phyloP scores from a whole-genome alignment of 169 alveolate genomes.

The Plasmodium knowlesi region DNA sequence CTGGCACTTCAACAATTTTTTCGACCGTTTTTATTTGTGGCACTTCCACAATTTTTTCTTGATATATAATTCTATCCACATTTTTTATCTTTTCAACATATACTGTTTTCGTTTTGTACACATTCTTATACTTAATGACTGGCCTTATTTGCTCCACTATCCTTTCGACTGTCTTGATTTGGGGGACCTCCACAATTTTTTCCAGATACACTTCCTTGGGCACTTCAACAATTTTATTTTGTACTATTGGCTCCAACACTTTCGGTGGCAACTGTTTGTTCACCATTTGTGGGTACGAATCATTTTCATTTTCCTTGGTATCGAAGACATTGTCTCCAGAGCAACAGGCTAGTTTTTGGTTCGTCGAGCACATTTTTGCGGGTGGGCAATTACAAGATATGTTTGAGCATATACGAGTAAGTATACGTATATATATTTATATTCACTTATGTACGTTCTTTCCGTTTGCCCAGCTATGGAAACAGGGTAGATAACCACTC shows the following conservation, averaged over 20 bases:
- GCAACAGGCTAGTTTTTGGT: constrained; percentile 43
- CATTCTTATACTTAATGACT: constrained; percentile 84
- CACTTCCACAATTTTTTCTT: constrained; percentile 88
- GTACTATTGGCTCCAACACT: constrained; percentile 74
- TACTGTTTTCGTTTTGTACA: constrained; percentile 84
- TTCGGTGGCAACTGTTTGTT: constrained; percentile 73
- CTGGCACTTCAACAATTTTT: constrained; percentile 89
- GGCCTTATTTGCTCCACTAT: constrained; percentile 86
- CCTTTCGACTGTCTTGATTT: constrained; percentile 87
- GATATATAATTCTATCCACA: constrained; percentile 84
- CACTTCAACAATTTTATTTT: constrained; percentile 85
- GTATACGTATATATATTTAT: neutral
- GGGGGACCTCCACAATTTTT: constrained; percentile 88
- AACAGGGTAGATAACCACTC: neutral
- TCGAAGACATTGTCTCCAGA: constrained; percentile 68
- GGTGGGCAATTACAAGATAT: neutral
- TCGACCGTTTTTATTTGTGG: constrained; percentile 88
- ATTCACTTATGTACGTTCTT: neutral
- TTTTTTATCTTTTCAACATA: constrained; percentile 85
- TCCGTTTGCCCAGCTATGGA: neutral
- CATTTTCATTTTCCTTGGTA: constrained; percentile 11
- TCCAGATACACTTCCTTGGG: constrained; percentile 84
- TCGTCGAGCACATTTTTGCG: constrained; percentile 56
- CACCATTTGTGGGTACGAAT: constrained; percentile 50
- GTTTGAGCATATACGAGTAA: neutral